Percentiles rank a stretch among this genome's conserved stretches.
Conservation (phyloP, 108 stramenopile species). For the Licmophora abbreviata region DNA sequence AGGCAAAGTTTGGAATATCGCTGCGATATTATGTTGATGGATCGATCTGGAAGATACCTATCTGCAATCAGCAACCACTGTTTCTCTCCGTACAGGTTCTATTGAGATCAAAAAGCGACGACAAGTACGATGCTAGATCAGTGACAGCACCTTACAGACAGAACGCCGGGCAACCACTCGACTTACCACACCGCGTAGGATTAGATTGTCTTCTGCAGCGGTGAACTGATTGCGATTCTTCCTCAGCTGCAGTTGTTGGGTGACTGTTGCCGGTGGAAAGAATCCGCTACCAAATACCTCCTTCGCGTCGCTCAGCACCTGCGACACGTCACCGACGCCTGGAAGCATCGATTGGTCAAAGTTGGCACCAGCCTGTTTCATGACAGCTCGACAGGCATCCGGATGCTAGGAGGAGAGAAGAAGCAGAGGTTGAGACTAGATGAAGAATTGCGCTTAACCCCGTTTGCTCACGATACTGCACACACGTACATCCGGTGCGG, state of each 20-base stretch:
- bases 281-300: constrained; percentile 50
- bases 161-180: no score
- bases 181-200: constrained; percentile 41
- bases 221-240: constrained; percentile 68
- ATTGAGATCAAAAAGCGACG: neutral
- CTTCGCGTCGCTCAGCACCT: constrained; percentile 43
- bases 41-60: constrained; percentile 74
- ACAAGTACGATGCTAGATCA: neutral
- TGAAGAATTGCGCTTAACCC: no score
- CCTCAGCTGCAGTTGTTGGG: constrained; percentile 43
- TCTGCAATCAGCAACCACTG: constrained; percentile 83
- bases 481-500: neutral
- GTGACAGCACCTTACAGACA: neutral
- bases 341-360: constrained; percentile 46
- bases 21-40: constrained; percentile 67
- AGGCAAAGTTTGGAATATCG: constrained; percentile 76
- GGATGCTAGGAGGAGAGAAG: no score
- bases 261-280: constrained; percentile 29
- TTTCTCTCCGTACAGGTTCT: constrained; percentile 78
- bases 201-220: constrained; percentile 67
- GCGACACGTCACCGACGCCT: constrained; percentile 33
- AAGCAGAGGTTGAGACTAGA: no score
- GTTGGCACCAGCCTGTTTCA: constrained; percentile 53
- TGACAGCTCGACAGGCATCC: constrained; percentile 53
- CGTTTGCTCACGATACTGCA: no score